phyloP scores from a whole-genome alignment of 768 basidiomycete species.

The Russula sp. region DNA sequence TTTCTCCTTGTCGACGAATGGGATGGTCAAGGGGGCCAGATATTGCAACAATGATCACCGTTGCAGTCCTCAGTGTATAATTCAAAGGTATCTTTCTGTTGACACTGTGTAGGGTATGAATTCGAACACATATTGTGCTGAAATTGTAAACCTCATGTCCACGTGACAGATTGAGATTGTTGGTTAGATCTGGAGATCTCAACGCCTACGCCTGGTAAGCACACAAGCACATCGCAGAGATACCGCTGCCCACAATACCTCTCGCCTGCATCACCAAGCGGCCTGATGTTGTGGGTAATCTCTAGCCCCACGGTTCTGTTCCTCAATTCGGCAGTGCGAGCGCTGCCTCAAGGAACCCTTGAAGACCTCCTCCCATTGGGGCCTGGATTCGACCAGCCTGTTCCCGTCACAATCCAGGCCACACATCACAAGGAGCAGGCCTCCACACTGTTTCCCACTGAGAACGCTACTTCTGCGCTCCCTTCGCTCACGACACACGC shows the following conservation, averaged over 20 bases:
- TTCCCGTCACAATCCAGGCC: not conserved
- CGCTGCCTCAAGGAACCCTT: slow-evolving; percentile 12
- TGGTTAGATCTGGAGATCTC: too few species aligned
- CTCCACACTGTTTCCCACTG: slow-evolving; percentile 9
- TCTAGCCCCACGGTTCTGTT: not conserved
- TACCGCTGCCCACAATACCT: not conserved
- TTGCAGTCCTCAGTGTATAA: not conserved
- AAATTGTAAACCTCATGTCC: too few species aligned
- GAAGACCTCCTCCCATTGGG: slow-evolving; percentile 1
- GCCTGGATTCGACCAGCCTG: slow-evolving; percentile 7
- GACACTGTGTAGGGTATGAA: too few species aligned
- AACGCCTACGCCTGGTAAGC: too few species aligned
- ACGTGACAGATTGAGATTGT: not conserved
- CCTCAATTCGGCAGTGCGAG: not conserved
- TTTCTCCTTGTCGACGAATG: too few species aligned
- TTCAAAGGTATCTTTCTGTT: too few species aligned
- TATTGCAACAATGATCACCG: too few species aligned
- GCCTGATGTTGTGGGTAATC: slow-evolving; percentile 2
- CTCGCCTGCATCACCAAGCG: not conserved
- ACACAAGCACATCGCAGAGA: not conserved
- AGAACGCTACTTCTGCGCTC: not conserved
- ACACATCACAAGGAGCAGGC: slow-evolving; percentile 16
- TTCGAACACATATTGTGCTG: too few species aligned
- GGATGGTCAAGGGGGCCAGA: too few species aligned
- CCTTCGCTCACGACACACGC: not conserved